Conservation (phyloP, 192 early-diverging fungal species). For the Phlyctochytrium planicorne region DNA sequence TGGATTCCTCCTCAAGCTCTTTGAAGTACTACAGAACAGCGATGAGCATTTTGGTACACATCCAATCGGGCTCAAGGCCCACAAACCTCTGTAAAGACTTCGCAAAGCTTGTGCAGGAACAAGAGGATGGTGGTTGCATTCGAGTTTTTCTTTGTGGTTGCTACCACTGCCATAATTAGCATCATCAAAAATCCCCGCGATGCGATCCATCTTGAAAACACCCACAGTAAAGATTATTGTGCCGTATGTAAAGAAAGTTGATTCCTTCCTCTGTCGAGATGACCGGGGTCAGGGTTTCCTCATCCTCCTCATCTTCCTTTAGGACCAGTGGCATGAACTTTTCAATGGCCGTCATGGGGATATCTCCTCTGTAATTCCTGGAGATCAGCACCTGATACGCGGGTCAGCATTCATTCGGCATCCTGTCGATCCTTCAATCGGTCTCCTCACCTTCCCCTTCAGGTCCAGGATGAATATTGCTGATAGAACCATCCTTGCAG, state of each 20-base stretch:
- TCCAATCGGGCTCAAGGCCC: conserved; percentile 17
- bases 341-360: conserved; percentile 93
- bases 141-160: conserved; percentile 95
- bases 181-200: conserved; percentile 5
- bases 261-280: conserved; percentile 92
- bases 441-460: conserved; percentile 79
- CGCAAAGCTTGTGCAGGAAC: conserved; percentile 90
- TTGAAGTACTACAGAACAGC: conserved; percentile 74
- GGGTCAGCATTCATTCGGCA: neutral
- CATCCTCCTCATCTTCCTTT: conserved; percentile 84
- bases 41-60: conserved; percentile 91
- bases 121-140: conserved; percentile 94
- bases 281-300: conserved; percentile 82
- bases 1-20: conserved; percentile 75
- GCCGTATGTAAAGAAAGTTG: conserved; percentile 89
- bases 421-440: neutral
- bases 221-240: conserved; percentile 93
- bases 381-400: conserved; percentile 80
- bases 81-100: conserved; percentile 42
- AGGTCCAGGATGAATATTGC: conserved; percentile 93
- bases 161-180: conserved; percentile 65
- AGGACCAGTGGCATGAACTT: conserved; percentile 97
- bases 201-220: conserved; percentile 11
- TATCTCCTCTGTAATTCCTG: conserved; percentile 96
- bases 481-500: conserved; percentile 39